Evolutionary conservation across 2,329 filamentous ascomycete genomes (phyloP).

Genomic region (Colletotrichum tabaci): DNA sequence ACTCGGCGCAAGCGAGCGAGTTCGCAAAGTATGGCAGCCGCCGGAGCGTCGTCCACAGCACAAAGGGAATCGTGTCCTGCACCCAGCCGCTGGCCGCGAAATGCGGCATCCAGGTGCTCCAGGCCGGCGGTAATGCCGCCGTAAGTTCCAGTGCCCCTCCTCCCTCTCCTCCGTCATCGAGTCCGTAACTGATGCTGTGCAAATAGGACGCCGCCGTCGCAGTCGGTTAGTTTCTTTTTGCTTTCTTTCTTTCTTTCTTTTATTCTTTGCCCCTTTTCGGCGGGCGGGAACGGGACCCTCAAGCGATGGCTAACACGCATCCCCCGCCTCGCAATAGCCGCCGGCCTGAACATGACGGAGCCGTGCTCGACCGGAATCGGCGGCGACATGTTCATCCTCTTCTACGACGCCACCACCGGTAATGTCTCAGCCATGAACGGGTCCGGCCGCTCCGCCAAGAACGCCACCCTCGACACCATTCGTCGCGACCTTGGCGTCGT

Average conservation of each 20-base stretch:
- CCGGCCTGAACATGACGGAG: constrained; percentile 93
- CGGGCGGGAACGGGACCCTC: too few relatives aligned
- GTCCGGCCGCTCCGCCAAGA: constrained; percentile 84
- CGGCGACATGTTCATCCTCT: constrained; percentile 97
- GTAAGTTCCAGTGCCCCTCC: constrained; percentile 65
- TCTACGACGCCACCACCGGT: constrained; percentile 86
- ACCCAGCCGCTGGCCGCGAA: constrained; percentile 91
- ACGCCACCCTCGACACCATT: constrained; percentile 78
- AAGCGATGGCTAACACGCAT: constrained; percentile 10
- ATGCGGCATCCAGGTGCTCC: constrained; percentile 88
- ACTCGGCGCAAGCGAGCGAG: constrained; percentile 60
- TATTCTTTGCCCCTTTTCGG: too few relatives aligned
- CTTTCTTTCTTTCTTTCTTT: too few relatives aligned
- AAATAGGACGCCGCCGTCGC: constrained; percentile 93
- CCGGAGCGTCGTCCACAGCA: constrained; percentile 93
- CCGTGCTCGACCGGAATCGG: constrained; percentile 95
- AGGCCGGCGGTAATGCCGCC: constrained; percentile 91
- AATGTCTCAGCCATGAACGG: constrained; percentile 91
- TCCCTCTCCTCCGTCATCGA: neutral
- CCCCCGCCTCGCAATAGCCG: constrained; percentile 68
- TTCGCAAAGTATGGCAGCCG: constrained; percentile 82
- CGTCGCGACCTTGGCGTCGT: constrained; percentile 78
- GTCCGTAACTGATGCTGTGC: constrained; percentile 34
- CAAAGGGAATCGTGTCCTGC: constrained; percentile 90
- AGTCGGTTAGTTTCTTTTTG: constrained; percentile 71